Evolutionary conservation across 1,284 basidiomycete species (phyloP), one percentile per base, ranked within the genome.

Genomic region (Erythrobasidium hasegawianum): DNA sequence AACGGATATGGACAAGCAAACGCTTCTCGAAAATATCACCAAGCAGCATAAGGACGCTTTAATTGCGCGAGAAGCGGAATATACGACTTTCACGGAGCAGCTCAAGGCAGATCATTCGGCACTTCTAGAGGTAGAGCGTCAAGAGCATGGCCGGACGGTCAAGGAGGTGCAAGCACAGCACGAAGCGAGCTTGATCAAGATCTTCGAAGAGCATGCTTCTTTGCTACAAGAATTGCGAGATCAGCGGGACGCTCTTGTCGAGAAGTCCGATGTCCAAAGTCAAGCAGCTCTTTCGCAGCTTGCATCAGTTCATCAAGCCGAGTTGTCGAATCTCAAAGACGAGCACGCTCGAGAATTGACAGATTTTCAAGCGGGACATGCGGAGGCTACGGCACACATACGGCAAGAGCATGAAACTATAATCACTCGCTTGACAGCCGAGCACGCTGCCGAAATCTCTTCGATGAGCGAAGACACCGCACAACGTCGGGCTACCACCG

Each of bases 1-100:
- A 11, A 38, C 86, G 71, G 80, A 86, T 69, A 75, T 81, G 60
- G 80, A 84, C 64, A 69, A 69, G 16, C 60, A 61, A 16, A 47
- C 55, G 20, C 38, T 53, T 2, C 33, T 70, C 39, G 38, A 50
- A 13, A 50, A 26, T 13, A 26, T 69, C 33, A 58, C 61, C n/a
- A 57, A 52, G n/a, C 52, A 64, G 60, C 70, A 71, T 47, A 56
- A 55, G 24, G 55, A 26, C 0, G 39, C 59, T 1, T 18, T 71
- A 49, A 45, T 40, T 18, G 33, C 24, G 4, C 16, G 56, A n/a
- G 47, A 56, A 14, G 49, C 45, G 40, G 55, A 38, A 22, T 56
- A 59, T 20, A 22, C 26, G 18, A 50, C 47, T 1, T 50, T 29
- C 10, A 27, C 59, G 13, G 33, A 69, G n/a, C 40, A 26, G 2